A percentile compares a stretch with the other conserved stretches of the same genome.
These are phyloP conservation scores for Colletotrichum neosansevieriae DNA, from an alignment of 2,329 filamentous ascomycete genomes.

Conservation along the genomic window DNA sequence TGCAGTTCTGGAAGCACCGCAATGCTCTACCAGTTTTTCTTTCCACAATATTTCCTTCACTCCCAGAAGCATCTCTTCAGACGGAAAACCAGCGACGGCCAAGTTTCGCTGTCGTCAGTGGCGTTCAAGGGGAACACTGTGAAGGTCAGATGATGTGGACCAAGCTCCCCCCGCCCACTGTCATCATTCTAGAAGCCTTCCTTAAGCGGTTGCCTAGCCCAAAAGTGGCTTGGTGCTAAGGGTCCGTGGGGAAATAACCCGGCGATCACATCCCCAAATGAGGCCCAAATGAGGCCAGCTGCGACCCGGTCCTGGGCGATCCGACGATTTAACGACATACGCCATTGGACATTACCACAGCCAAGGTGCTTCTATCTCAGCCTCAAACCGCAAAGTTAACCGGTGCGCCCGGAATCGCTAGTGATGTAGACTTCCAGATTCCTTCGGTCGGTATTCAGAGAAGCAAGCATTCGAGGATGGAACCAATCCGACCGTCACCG, in stretches of 20 bases:
- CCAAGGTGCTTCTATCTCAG: not conserved
- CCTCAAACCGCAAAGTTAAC: not conserved
- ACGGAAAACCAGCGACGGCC: no score
- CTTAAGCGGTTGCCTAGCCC: conserved; percentile 25
- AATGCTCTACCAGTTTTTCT: no score
- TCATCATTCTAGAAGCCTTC: conserved; percentile 37
- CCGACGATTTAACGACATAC: not conserved
- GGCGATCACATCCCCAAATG: conserved; percentile 4
- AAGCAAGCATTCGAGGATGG: not conserved
- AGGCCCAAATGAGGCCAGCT: conserved; percentile 8
- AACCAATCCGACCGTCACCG: conserved; percentile 1
- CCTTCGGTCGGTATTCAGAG: not conserved
- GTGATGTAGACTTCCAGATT: no score
- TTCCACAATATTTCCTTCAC: not conserved
- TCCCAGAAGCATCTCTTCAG: no score
- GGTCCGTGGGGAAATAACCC: conserved; percentile 15
- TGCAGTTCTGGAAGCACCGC: no score
- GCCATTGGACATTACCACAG: no score
- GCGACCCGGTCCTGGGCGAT: not conserved
- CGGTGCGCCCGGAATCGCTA: no score
- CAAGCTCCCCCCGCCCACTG: not conserved
- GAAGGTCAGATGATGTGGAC: not conserved
- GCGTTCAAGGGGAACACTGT: not conserved
- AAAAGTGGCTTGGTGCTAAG: not conserved
- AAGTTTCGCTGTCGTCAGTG: not conserved